A percentile compares a stretch with the other conserved stretches of the same genome.
Conservation (phyloP, 2,329 filamentous ascomycete genomes). For the Pyrenochaeta sp. region DNA sequence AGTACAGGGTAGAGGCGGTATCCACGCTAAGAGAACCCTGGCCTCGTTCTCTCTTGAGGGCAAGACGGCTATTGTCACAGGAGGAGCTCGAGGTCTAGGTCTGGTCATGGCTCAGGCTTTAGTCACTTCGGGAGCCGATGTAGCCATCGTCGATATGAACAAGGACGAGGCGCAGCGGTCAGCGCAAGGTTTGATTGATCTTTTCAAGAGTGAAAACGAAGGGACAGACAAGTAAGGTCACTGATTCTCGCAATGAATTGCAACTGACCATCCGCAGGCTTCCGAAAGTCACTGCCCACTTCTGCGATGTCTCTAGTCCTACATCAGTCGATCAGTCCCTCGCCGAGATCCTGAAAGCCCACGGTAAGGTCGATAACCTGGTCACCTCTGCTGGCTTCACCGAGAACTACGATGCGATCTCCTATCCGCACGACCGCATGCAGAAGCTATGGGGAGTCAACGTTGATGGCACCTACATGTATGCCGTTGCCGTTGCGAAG, state of each 20-base stretch:
- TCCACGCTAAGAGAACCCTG: slow-evolving; percentile 85
- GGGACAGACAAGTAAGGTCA: slow-evolving; percentile 68
- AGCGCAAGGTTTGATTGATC: slow-evolving; percentile 75
- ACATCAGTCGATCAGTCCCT: slow-evolving; percentile 80
- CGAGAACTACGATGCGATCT: slow-evolving; percentile 91
- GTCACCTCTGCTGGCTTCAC: slow-evolving; percentile 97
- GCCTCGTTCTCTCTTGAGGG: slow-evolving; percentile 87
- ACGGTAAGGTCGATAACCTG: slow-evolving; percentile 87
- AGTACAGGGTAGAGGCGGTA: slow-evolving; percentile 77
- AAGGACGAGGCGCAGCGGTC: slow-evolving; percentile 85
- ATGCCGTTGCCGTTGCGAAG: slow-evolving; percentile 82
- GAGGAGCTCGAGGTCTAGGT: slow-evolving; percentile 87
- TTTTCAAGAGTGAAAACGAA: slow-evolving; percentile 82
- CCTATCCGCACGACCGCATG: slow-evolving; percentile 89
- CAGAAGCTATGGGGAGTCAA: slow-evolving; percentile 95
- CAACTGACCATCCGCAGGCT: slow-evolving; percentile 56
- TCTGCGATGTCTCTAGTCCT: slow-evolving; percentile 83
- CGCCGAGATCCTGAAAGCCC: slow-evolving; percentile 71
- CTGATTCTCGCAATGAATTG: not conserved
- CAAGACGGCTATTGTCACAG: slow-evolving; percentile 85
- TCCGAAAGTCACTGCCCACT: slow-evolving; percentile 89
- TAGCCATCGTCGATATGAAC: slow-evolving; percentile 94
- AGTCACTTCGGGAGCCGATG: slow-evolving; percentile 84
- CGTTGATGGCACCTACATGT: slow-evolving; percentile 90
- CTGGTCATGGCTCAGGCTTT: slow-evolving; percentile 93